Evolutionary conservation across 2,329 filamentous ascomycete genomes (phyloP), one percentile per base, ranked within the genome.

Genomic region (Cladosporium colombiae): DNA sequence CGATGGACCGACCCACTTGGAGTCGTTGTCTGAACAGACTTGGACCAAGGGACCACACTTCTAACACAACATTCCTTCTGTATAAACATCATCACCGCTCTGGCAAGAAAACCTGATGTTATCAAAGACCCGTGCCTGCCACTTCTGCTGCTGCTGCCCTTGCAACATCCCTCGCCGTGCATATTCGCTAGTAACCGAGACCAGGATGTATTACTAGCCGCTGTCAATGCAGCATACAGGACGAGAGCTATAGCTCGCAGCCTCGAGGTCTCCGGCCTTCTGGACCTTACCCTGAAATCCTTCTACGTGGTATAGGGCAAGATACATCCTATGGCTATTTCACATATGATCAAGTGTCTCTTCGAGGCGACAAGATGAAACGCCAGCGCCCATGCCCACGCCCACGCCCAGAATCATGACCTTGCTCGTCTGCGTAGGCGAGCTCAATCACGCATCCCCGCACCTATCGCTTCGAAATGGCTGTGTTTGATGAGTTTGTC

Each of bases 1-100:
- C 56, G 56, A 44, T 46, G 23, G 56, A 59, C 56, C 56, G 56
- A 59, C 56, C 56, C 52, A 55, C 52, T 55, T 6, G 40, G 13
- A 21, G 10, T 46, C 8, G 40, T 46, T 2, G 40, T 46, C n/a
- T 46, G n/a, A 46, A 21, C 10, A 21, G 40, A 46, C n/a, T n/a
- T n/a, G n/a, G n/a, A n/a, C n/a, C n/a, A n/a, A n/a, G n/a, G n/a
- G n/a, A n/a, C 40, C n/a, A n/a, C 40, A 46, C 18, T 16, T 46
- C 3, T 13, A 46, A 46, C 40, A 46, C 40, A 21, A 46, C 3
- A 8, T 46, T 10, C 7, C 3, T 16, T 14, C 33, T 35, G 1
- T 14, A 35, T 35, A 14, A 3, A 46, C 40, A 21, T 46, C 40
- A 46, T 46, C n/a, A 13, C 10, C 23, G 8, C n/a, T 46, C 8